phyloP scores from a whole-genome alignment of 2,329 filamentous ascomycete genomes.

The Aspergillus transmontanensis region DNA sequence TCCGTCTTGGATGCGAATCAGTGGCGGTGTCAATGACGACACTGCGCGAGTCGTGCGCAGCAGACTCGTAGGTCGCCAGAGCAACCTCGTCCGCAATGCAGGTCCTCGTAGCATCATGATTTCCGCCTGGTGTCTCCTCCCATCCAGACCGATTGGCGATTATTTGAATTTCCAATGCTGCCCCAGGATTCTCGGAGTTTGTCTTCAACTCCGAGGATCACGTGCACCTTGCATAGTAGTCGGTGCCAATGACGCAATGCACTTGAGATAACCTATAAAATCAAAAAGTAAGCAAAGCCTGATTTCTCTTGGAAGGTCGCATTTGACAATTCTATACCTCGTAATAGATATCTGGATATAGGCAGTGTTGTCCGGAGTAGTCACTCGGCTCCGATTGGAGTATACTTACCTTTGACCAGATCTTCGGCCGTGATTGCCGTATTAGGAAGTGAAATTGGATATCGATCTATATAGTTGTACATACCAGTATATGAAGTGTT shows the following conservation, averaged over 20 bases:
- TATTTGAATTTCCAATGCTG: neutral
- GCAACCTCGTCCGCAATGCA: neutral
- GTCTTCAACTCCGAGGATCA: neutral
- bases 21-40: constrained; percentile 45
- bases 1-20: constrained; percentile 74
- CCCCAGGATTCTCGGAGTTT: neutral
- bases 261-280: neutral
- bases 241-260: neutral
- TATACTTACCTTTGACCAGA: neutral
- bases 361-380: neutral
- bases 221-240: constrained; percentile 1
- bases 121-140: neutral
- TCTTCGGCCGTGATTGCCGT: neutral
- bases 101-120: neutral
- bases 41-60: constrained; percentile 16
- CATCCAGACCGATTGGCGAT: neutral
- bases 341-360: neutral
- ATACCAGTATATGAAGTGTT: too few relatives aligned
- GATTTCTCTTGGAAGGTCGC: neutral
- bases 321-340: neutral
- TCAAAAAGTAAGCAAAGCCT: neutral
- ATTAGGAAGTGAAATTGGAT: neutral
- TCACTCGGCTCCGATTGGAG: neutral
- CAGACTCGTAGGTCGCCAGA: neutral
- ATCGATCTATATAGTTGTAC: too few relatives aligned